These are phyloP conservation scores for Candida labiduridarum DNA, from an alignment of 1,139 yeast species.

Conservation along the genomic window DNA sequence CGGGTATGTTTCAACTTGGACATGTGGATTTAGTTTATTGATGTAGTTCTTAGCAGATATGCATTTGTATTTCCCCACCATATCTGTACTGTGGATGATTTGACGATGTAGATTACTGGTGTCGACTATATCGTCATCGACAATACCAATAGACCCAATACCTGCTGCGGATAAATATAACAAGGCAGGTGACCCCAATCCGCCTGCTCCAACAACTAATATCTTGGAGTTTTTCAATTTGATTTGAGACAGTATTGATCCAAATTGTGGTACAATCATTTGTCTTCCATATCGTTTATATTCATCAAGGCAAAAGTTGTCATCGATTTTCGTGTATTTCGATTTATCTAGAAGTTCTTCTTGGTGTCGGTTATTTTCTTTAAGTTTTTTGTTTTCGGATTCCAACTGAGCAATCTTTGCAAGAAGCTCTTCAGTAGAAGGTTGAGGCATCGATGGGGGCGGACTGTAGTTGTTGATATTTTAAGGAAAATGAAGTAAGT, in stretches of 20 bases:
- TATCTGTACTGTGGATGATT: conserved; percentile 68
- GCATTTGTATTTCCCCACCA: conserved; percentile 72
- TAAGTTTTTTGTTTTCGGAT: conserved; percentile 25
- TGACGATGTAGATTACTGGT: conserved; percentile 87
- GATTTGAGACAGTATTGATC: conserved; percentile 57
- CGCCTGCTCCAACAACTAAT: conserved; percentile 94
- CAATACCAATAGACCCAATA: conserved; percentile 79
- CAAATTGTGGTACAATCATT: conserved; percentile 84
- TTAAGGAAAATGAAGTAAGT: background rate
- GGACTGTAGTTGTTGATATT: background rate
- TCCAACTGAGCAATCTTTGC: conserved; percentile 25
- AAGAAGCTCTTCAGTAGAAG: conserved; percentile 23
- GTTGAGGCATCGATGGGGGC: conserved; percentile 5
- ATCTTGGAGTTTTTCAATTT: conserved; percentile 58
- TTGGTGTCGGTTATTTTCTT: background rate
- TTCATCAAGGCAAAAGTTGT: conserved; percentile 57
- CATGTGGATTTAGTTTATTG: conserved; percentile 64
- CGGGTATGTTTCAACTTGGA: conserved; percentile 54
- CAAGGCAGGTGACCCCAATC: conserved; percentile 91
- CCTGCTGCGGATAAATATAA: conserved; percentile 89
- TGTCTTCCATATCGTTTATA: conserved; percentile 89
- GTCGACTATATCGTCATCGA: conserved; percentile 87
- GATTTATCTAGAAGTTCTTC: background rate
- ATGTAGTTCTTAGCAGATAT: conserved; percentile 70
- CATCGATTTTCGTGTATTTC: conserved; percentile 11